Conservation (phyloP, 192 early-diverging fungal species). For the Coemansia sp. region DNA sequence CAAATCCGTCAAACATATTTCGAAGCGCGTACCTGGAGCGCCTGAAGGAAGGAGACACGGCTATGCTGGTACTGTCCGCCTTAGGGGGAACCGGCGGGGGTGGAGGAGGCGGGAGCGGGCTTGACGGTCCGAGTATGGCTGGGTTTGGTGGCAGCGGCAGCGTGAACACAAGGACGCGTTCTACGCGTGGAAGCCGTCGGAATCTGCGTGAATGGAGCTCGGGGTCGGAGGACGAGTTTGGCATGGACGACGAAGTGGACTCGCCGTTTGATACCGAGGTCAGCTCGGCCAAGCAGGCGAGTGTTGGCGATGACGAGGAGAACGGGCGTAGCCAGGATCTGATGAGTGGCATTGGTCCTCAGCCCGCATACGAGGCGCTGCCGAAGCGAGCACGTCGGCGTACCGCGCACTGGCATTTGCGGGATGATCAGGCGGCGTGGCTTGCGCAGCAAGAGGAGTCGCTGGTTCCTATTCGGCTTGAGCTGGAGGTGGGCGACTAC, state of each 20-base stretch:
- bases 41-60: constrained; percentile 49
- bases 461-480: constrained; percentile 87
- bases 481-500: constrained; percentile 84
- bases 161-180: constrained; percentile 39
- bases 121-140: constrained; percentile 1
- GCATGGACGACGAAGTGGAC: constrained; percentile 38
- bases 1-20: constrained; percentile 16
- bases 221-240: constrained; percentile 50
- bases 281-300: constrained; percentile 42
- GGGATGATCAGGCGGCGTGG: constrained; percentile 53
- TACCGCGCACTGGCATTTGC: constrained; percentile 52
- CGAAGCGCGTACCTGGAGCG: constrained; percentile 48
- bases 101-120: not conserved
- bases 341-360: constrained; percentile 49
- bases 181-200: constrained; percentile 45
- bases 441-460: constrained; percentile 68
- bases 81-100: constrained; percentile 25
- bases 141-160: constrained; percentile 15
- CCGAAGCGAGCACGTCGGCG: constrained; percentile 40
- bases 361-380: constrained; percentile 31
- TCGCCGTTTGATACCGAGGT: constrained; percentile 47
- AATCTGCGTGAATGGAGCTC: constrained; percentile 56
- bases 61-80: constrained; percentile 48
- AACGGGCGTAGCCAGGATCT: constrained; percentile 18
- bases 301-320: constrained; percentile 30